Percentiles rank a stretch among this genome's conserved stretches.
Evolutionary conservation across 345 rosid genomes (phyloP).

Genomic region (Kernera saxatilis): DNA sequence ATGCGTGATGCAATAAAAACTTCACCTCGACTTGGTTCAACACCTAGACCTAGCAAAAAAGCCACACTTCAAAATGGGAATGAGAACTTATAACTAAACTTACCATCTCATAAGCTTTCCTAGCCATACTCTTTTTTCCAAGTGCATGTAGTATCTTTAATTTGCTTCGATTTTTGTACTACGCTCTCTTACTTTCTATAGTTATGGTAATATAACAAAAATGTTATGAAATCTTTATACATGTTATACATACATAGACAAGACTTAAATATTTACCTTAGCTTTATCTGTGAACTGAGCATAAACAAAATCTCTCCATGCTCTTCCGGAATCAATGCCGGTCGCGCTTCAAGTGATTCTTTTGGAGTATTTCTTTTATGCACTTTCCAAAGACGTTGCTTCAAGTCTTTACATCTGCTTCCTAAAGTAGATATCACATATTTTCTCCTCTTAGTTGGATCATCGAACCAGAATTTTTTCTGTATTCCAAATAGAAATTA

Average conservation of each 20-base stretch:
- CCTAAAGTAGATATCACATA: not conserved
- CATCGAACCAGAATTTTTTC: not conserved
- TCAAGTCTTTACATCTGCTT: not conserved
- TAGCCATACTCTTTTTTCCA: not conserved
- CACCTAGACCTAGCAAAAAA: too few relatives aligned
- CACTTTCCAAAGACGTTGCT: not conserved
- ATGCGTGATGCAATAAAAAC: not conserved
- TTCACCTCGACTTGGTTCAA: not conserved
- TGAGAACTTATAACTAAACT: too few relatives aligned
- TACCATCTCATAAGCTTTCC: not conserved
- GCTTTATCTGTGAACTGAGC: not conserved
- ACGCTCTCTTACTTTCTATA: not conserved
- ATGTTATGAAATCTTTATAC: not conserved
- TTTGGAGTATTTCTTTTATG: not conserved
- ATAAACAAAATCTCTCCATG: not conserved
- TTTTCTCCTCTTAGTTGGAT: not conserved
- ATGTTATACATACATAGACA: too few relatives aligned
- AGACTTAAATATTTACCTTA: too few relatives aligned
- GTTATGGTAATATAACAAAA: too few relatives aligned
- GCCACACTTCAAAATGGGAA: too few relatives aligned
- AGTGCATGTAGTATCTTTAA: not conserved
- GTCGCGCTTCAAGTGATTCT: not conserved
- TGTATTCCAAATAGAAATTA: too few relatives aligned
- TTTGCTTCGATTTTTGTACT: not conserved
- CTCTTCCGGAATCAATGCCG: slow-evolving; percentile 41